These are phyloP conservation scores for Kalmanozyma brasiliensis DNA, from an alignment of 1,284 basidiomycete genomes.

Conservation along the genomic window DNA sequence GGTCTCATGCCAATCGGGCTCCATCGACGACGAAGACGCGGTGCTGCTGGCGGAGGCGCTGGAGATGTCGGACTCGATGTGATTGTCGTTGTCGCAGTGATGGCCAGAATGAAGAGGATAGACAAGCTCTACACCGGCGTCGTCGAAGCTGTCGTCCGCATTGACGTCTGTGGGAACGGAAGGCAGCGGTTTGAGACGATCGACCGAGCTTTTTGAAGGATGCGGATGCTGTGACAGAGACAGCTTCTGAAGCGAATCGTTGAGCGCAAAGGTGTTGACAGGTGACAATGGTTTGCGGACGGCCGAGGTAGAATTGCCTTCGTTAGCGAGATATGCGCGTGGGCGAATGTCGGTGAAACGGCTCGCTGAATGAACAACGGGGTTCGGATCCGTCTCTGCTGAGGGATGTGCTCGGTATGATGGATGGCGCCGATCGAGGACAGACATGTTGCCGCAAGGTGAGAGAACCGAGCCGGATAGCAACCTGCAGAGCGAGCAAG, in stretches of 20 bases:
- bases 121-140: conserved; percentile 16
- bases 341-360: no score
- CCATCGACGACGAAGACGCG: conserved; percentile 29
- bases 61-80: conserved; percentile 40
- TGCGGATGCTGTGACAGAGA: neutral
- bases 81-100: conserved; percentile 7
- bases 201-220: neutral
- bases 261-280: no score
- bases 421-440: no score
- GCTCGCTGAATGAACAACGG: no score
- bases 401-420: no score
- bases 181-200: conserved; percentile 21
- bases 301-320: no score
- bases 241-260: neutral
- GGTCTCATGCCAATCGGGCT: conserved; percentile 34
- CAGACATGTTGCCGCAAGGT: no score
- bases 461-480: no score
- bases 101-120: conserved; percentile 4
- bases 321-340: no score
- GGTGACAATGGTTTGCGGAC: neutral
- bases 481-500: no score
- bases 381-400: no score
- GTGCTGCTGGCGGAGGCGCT: conserved; percentile 20
- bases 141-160: conserved; percentile 19
- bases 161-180: conserved; percentile 33